A percentile compares a stretch with the other conserved stretches of the same genome.
Evolutionary conservation across 768 basidiomycete genomes (phyloP).

Genomic region (Lentinula detonsa): DNA sequence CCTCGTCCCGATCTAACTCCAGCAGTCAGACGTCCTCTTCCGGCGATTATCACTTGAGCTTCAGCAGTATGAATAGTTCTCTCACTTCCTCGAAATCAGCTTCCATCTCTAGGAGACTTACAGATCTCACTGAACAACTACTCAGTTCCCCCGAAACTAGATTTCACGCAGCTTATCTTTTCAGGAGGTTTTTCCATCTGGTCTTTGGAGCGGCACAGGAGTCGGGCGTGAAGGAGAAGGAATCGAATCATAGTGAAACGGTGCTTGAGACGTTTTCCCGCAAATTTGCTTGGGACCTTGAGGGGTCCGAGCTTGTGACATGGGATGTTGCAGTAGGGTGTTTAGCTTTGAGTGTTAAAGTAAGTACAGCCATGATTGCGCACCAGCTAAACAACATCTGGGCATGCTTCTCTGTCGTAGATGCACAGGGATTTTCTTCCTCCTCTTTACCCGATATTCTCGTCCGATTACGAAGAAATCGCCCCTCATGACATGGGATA

Average conservation of each 20-base stretch:
- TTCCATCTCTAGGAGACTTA: conserved; percentile 4
- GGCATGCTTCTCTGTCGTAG: conserved; percentile 22
- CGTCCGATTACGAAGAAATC: conserved; percentile 42
- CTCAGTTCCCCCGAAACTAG: conserved; percentile 48
- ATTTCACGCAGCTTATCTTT: conserved; percentile 60
- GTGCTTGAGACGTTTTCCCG: not conserved
- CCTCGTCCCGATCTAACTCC: not conserved
- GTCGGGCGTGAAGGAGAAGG: not conserved
- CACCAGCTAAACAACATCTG: not conserved
- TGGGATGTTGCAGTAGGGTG: conserved; percentile 60
- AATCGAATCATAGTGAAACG: not conserved
- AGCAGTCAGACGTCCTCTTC: not conserved
- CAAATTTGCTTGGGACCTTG: not conserved
- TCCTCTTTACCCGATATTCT: conserved; percentile 48
- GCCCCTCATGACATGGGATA: conserved; percentile 40
- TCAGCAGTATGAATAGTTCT: not conserved
- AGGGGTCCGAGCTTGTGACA: conserved; percentile 28
- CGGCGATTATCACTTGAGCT: not conserved
- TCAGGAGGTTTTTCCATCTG: conserved; percentile 48
- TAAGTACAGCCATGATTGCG: conserved; percentile 13
- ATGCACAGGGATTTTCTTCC: conserved; percentile 58
- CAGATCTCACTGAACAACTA: conserved; percentile 48
- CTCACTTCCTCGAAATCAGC: not conserved
- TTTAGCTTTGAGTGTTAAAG: conserved; percentile 59
- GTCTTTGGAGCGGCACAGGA: conserved; percentile 19